Conservation (phyloP, 495 filamentous ascomycete genomes). For the Choiromyces venosus region DNA sequence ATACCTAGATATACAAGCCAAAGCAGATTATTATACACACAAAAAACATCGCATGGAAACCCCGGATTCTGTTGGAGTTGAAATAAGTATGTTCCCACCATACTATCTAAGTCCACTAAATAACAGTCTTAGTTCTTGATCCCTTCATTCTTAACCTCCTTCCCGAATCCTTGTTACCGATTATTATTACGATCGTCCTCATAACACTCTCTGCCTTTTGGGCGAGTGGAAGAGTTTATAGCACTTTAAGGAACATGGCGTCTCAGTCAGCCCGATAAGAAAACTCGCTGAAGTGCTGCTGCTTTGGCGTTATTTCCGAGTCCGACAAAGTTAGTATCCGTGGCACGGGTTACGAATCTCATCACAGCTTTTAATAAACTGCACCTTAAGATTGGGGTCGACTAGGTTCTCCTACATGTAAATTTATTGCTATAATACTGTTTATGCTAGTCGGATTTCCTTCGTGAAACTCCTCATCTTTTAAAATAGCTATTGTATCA, state of each 20-base stretch:
- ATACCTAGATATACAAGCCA: slow-evolving; percentile 70
- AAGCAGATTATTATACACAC: slow-evolving; percentile 75
- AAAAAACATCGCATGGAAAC: slow-evolving; percentile 68
- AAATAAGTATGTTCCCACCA: slow-evolving; percentile 55
- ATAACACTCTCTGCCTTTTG: slow-evolving; percentile 47
- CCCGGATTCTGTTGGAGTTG: slow-evolving; percentile 68
- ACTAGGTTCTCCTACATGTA: background rate
- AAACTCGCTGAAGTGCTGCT: background rate
- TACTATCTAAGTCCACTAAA: slow-evolving; percentile 6
- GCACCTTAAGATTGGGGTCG: background rate
- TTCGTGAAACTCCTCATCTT: background rate
- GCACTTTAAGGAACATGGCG: slow-evolving; percentile 19
- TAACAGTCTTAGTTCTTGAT: slow-evolving; percentile 60
- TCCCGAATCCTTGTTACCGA: slow-evolving; percentile 64
- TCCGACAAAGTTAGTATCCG: background rate
- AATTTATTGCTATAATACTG: background rate
- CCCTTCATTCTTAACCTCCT: slow-evolving; percentile 69
- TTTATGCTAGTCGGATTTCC: background rate
- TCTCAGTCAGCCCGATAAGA: background rate
- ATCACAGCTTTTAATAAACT: background rate
- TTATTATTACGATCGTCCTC: slow-evolving; percentile 54
- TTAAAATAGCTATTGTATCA: background rate
- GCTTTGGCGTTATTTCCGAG: background rate
- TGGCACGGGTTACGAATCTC: background rate
- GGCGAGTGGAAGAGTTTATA: slow-evolving; percentile 33